A percentile compares a stretch with the other conserved stretches of the same genome.
Evolutionary conservation across 2,329 filamentous ascomycete species (phyloP).

Genomic region (Penicillium sp.): DNA sequence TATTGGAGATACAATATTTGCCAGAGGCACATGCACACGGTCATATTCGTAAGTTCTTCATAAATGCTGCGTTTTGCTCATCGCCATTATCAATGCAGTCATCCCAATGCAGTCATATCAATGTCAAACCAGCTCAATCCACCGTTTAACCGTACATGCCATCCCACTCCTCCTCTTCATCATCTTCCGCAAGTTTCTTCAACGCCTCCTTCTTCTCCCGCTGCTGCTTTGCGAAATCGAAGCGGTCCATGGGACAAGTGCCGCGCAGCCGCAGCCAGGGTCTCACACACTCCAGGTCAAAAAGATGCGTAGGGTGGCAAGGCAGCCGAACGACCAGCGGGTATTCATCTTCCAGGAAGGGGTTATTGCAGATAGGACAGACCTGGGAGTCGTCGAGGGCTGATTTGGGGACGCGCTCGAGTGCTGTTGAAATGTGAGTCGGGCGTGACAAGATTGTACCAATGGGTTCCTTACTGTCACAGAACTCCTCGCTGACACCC

Average conservation of each 20-base stretch:
- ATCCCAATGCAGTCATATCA: neutral
- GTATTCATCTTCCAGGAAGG: slow-evolving; percentile 58
- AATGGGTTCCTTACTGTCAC: slow-evolving; percentile 41
- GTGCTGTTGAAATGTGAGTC: slow-evolving; percentile 32
- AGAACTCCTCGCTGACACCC: slow-evolving; percentile 57
- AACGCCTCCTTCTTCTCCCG: slow-evolving; percentile 49
- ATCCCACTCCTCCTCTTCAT: slow-evolving; percentile 47
- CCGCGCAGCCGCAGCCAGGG: slow-evolving; percentile 61
- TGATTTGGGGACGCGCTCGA: slow-evolving; percentile 56
- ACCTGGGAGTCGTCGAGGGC: slow-evolving; percentile 49
- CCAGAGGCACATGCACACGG: neutral
- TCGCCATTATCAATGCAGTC: slow-evolving; percentile 1
- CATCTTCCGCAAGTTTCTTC: slow-evolving; percentile 37
- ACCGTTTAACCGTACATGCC: slow-evolving; percentile 41
- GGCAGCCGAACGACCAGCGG: slow-evolving; percentile 60
- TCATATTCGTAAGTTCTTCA: neutral
- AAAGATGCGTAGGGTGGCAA: slow-evolving; percentile 57
- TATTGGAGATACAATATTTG: neutral
- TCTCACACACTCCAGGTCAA: slow-evolving; percentile 61
- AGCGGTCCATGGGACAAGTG: slow-evolving; percentile 59
- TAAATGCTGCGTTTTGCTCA: neutral
- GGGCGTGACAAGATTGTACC: neutral
- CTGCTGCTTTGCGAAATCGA: slow-evolving; percentile 54
- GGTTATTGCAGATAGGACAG: slow-evolving; percentile 58
- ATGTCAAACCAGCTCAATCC: neutral